Conservation (phyloP, 2,329 filamentous ascomycete species). For the Penicillium griseofulvum region DNA sequence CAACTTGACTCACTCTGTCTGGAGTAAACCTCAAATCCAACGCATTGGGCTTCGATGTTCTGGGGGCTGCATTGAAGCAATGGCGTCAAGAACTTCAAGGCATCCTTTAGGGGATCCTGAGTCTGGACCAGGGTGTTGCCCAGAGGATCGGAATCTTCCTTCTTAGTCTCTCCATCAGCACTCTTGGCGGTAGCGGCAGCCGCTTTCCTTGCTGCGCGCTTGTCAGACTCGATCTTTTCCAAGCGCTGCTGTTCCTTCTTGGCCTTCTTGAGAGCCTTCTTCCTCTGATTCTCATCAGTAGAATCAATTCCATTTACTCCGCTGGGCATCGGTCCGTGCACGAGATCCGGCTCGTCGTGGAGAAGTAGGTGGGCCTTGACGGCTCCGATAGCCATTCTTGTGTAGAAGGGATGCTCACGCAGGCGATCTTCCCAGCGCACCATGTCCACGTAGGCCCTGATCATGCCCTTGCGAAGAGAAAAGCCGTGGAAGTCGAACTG, state of each 20-base stretch:
- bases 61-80: conserved; percentile 79
- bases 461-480: conserved; percentile 93
- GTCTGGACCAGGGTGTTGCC: conserved; percentile 79
- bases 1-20: conserved; percentile 65
- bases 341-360: conserved; percentile 68
- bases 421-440: conserved; percentile 91
- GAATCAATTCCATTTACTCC: conserved; percentile 53
- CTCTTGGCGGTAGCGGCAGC: conserved; percentile 61
- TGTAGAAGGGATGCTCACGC: conserved; percentile 90
- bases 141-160: conserved; percentile 84
- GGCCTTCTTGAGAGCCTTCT: conserved; percentile 87
- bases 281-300: conserved; percentile 63
- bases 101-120: conserved; percentile 76
- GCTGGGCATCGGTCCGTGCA: conserved; percentile 59
- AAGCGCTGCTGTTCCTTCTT: conserved; percentile 73
- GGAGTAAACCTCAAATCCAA: conserved; percentile 87
- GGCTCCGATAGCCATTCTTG: conserved; percentile 76
- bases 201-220: conserved; percentile 80
- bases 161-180: conserved; percentile 62
- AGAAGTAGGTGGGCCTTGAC: conserved; percentile 77
- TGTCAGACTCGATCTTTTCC: conserved; percentile 76
- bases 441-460: conserved; percentile 94
- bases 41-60: conserved; percentile 75
- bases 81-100: conserved; percentile 79
- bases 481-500: conserved; percentile 99